These are phyloP conservation scores for Byssochlamys sp. DNA, from an alignment of 2,329 filamentous ascomycete species.

Conservation along the genomic window DNA sequence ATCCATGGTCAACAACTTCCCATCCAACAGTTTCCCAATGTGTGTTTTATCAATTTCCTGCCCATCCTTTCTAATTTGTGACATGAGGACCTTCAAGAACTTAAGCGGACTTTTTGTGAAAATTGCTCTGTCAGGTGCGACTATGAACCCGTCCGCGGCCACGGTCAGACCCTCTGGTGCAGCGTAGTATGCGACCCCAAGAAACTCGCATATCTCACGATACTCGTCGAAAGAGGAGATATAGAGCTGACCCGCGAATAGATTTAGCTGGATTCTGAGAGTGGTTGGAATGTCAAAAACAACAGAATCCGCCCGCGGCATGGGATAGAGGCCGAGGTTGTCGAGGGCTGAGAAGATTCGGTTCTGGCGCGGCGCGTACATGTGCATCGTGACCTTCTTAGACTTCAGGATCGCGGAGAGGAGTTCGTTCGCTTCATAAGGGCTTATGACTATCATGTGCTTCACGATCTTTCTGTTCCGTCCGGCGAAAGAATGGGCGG, in stretches of 20 bases:
- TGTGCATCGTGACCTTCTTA: slow-evolving; percentile 32
- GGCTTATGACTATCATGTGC: slow-evolving; percentile 46
- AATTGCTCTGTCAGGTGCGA: too few species aligned
- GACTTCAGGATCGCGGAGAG: slow-evolving; percentile 30
- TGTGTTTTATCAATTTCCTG: too few species aligned
- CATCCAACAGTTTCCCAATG: too few species aligned
- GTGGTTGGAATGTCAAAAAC: slow-evolving; percentile 14
- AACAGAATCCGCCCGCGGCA: slow-evolving; percentile 15
- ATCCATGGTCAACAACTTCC: too few species aligned
- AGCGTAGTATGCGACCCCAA: slow-evolving; percentile 1
- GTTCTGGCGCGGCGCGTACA: slow-evolving; percentile 41
- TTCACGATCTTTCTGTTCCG: neutral
- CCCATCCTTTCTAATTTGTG: too few species aligned
- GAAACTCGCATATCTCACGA: slow-evolving; percentile 8
- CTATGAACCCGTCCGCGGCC: too few species aligned
- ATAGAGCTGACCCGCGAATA: slow-evolving; percentile 60
- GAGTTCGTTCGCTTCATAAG: slow-evolving; percentile 49
- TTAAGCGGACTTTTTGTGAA: too few species aligned
- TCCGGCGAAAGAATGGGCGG: slow-evolving; percentile 18
- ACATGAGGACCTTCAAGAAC: too few species aligned
- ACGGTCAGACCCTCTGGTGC: too few species aligned
- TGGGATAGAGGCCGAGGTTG: slow-evolving; percentile 33
- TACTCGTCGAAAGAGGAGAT: slow-evolving; percentile 48
- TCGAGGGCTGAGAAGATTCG: slow-evolving; percentile 34
- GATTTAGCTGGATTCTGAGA: slow-evolving; percentile 41